These are phyloP conservation scores for Capsicum rhomboideum DNA, from an alignment of 257 asterid genomes.

Conservation along the genomic window DNA sequence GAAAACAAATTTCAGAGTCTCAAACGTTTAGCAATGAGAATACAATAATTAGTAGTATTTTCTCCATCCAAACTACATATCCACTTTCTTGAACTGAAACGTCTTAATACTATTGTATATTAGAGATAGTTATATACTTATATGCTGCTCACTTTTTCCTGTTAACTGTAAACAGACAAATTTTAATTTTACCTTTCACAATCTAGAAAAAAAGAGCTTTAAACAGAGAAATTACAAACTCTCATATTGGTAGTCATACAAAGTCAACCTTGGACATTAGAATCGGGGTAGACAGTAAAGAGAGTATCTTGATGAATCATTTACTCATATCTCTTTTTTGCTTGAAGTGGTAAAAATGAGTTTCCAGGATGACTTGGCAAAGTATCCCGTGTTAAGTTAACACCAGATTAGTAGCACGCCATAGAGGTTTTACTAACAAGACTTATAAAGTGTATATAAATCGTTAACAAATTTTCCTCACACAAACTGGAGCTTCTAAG, in stretches of 20 bases:
- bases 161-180: not conserved
- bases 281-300: not conserved
- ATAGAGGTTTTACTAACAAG: not conserved
- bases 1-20: not conserved
- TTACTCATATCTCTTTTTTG: not conserved
- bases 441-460: not conserved
- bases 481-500: not conserved
- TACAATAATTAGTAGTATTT: not conserved
- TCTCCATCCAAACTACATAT: not conserved
- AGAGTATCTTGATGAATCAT: not conserved
- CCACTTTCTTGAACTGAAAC: not conserved
- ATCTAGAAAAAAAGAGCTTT: not conserved
- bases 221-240: not conserved
- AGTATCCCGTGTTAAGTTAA: not conserved
- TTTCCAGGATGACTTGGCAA: not conserved
- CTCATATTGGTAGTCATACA: not conserved
- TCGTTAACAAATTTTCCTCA: not conserved
- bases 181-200: no score
- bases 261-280: not conserved
- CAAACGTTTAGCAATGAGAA: not conserved
- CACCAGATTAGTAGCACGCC: not conserved
- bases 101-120: not conserved
- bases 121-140: not conserved
- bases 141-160: not conserved
- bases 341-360: not conserved